phyloP scores from a whole-genome alignment of 2,329 filamentous ascomycete species.

The Talaromyces verruculosus region DNA sequence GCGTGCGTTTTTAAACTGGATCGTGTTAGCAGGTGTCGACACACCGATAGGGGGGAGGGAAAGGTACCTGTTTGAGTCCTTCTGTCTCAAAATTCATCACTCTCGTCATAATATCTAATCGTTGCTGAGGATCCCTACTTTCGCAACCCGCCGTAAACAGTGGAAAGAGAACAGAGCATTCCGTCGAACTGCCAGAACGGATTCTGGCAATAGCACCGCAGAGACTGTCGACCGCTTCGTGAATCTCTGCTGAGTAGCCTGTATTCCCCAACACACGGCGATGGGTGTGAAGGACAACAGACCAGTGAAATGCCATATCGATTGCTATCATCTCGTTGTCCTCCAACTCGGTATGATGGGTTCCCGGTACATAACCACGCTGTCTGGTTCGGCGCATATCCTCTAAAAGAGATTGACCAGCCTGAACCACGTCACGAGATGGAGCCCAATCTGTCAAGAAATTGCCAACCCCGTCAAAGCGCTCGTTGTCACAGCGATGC shows the following conservation, averaged over 20 bases:
- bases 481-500: constrained; percentile 64
- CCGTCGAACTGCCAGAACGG: constrained; percentile 65
- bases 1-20: constrained; percentile 43
- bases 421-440: constrained; percentile 51
- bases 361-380: constrained; percentile 39
- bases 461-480: constrained; percentile 57
- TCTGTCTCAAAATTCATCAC: constrained; percentile 68
- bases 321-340: constrained; percentile 59
- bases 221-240: constrained; percentile 63
- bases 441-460: constrained; percentile 60
- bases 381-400: constrained; percentile 60
- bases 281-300: constrained; percentile 72
- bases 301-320: constrained; percentile 78
- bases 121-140: constrained; percentile 56
- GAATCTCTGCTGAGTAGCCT: constrained; percentile 60
- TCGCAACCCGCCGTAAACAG: constrained; percentile 83
- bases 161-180: constrained; percentile 74
- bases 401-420: constrained; percentile 60
- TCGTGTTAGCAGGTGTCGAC: no score
- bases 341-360: constrained; percentile 43
- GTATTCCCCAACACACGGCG: constrained; percentile 68
- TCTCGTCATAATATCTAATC: constrained; percentile 63
- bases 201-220: constrained; percentile 63
- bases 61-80: constrained; percentile 70
- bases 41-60: not conserved